A percentile compares a stretch with the other conserved stretches of the same genome.
Conservation (phyloP, 352 stramenopile species). For the Globisporangium megalacanthum region DNA sequence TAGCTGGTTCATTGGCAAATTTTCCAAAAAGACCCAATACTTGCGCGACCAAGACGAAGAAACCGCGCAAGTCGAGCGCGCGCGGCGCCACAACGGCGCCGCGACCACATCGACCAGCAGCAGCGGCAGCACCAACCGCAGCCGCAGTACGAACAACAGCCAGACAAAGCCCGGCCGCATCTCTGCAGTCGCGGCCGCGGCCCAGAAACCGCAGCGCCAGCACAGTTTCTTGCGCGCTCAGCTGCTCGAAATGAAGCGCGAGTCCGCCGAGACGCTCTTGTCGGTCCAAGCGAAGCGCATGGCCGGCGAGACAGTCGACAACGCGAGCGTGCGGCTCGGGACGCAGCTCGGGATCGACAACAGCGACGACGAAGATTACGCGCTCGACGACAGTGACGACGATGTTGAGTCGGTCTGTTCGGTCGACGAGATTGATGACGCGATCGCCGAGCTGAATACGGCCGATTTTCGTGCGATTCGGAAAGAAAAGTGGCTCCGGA, state of each 20-base stretch:
- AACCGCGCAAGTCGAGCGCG: slow-evolving; percentile 26
- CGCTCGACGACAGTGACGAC: slow-evolving; percentile 29
- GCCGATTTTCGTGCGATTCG: slow-evolving; percentile 26
- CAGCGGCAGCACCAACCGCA: slow-evolving; percentile 9
- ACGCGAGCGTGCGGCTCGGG: slow-evolving; percentile 16
- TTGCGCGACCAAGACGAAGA: slow-evolving; percentile 57
- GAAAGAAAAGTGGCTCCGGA: slow-evolving; percentile 23
- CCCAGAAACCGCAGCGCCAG: slow-evolving; percentile 46
- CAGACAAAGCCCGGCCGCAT: slow-evolving; percentile 24
- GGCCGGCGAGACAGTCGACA: slow-evolving; percentile 31
- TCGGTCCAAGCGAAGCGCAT: slow-evolving; percentile 37
- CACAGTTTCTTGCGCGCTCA: slow-evolving; percentile 63
- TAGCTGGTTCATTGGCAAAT: slow-evolving; percentile 68
- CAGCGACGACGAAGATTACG: slow-evolving; percentile 29
- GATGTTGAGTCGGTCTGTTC: slow-evolving; percentile 22
- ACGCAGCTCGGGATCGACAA: slow-evolving; percentile 19
- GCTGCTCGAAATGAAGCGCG: slow-evolving; percentile 73
- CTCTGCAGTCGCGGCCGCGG: slow-evolving; percentile 29
- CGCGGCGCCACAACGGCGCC: slow-evolving; percentile 17
- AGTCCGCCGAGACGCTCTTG: slow-evolving; percentile 52
- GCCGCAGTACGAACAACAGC: slow-evolving; percentile 24
- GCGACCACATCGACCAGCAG: not conserved
- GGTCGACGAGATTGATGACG: slow-evolving; percentile 35
- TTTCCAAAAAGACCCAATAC: slow-evolving; percentile 55
- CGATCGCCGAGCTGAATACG: slow-evolving; percentile 17